Evolutionary conservation across 2,329 filamentous ascomycete species (phyloP).

Genomic region (Hyphodiscus sp.): DNA sequence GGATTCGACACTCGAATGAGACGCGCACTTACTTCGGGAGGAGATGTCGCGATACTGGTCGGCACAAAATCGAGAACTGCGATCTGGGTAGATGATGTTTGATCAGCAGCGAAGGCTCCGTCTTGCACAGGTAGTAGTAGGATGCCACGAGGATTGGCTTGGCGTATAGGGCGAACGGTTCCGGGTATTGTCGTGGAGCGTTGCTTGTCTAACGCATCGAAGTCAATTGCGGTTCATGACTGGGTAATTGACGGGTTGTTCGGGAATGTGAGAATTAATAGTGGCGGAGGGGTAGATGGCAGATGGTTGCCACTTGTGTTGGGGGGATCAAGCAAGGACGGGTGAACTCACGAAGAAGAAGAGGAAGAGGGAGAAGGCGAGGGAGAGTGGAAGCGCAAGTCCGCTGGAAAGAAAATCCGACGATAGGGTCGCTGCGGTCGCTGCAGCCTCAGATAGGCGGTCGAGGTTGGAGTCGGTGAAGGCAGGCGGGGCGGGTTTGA

Average conservation of each 20-base stretch:
- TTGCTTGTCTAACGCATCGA: constrained; percentile 10
- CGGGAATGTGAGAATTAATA: constrained; percentile 10
- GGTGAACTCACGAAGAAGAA: constrained; percentile 5
- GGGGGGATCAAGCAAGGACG: constrained; percentile 10
- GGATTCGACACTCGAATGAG: constrained; percentile 7
- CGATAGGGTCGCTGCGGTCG: constrained; percentile 19
- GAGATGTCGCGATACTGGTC: constrained; percentile 10
- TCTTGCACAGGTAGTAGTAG: constrained; percentile 1
- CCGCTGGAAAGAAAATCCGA: constrained; percentile 15
- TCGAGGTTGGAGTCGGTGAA: constrained; percentile 17
- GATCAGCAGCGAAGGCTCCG: constrained; percentile 2
- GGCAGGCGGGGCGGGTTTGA: constrained; percentile 15
- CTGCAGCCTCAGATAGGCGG: constrained; percentile 25
- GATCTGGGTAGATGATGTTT: constrained; percentile 1
- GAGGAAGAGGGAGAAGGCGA: too few species aligned
- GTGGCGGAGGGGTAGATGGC: constrained; percentile 6
- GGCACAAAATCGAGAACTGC: not conserved
- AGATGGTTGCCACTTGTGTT: constrained; percentile 8
- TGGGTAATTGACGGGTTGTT: constrained; percentile 7
- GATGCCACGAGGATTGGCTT: constrained; percentile 16
- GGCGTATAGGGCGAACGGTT: constrained; percentile 11
- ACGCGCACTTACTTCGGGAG: constrained; percentile 19
- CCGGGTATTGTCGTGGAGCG: constrained; percentile 12
- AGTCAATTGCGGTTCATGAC: constrained; percentile 14
- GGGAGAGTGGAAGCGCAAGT: constrained; percentile 9